Conservation (phyloP, 257 asterid genomes). For the Solanum lycopersicoides region DNA sequence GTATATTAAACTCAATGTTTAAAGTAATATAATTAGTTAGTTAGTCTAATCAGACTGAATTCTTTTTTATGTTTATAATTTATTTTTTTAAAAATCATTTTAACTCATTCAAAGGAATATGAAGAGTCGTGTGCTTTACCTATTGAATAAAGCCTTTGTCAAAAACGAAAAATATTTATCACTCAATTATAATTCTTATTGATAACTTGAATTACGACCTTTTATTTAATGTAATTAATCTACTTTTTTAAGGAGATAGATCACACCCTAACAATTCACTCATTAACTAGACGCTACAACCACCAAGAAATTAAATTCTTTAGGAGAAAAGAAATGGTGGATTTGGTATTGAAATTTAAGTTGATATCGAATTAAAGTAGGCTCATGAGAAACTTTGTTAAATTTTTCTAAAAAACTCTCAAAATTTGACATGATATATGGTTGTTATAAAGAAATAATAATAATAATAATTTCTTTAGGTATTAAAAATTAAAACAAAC, state of each 20-base stretch:
- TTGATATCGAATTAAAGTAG: too few species aligned
- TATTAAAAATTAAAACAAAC: too few species aligned
- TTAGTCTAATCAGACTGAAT: background rate
- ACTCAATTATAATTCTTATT: too few species aligned
- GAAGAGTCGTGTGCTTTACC: background rate
- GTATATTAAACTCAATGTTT: background rate
- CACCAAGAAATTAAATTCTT: background rate
- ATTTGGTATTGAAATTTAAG: background rate
- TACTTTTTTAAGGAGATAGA: background rate
- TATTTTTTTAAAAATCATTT: background rate
- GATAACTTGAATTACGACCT: too few species aligned
- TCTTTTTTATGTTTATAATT: too few species aligned
- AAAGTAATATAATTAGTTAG: background rate
- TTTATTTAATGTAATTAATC: background rate
- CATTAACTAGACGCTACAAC: background rate
- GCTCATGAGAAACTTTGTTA: too few species aligned
- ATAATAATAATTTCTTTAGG: background rate
- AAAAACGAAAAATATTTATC: too few species aligned
- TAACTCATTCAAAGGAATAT: background rate
- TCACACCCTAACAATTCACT: background rate
- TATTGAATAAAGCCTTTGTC: too few species aligned
- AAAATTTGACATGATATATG: background rate
- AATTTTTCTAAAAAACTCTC: too few species aligned
- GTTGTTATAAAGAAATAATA: too few species aligned
- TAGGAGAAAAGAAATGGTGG: background rate